Base-by-base conservation (phyloP, 176 grass and related monocot species). In the Themeda triandra region DNA sequence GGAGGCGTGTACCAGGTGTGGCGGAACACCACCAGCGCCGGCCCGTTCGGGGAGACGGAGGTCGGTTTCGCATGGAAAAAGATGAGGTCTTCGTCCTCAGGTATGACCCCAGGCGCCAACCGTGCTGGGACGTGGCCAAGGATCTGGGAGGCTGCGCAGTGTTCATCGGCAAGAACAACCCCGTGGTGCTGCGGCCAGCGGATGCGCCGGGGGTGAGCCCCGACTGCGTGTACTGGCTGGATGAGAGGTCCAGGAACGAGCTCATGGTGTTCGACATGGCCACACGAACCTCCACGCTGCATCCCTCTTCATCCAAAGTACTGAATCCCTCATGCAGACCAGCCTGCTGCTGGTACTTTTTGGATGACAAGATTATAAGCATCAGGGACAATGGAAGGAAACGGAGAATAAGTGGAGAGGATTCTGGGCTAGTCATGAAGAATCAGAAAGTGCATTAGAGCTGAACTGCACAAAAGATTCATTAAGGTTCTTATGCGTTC, bases 201-300 rank as follows among this genome's bases (percentile, higher is more conserved):
- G 51, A 77, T 6, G 51, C 32, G 32, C 2, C 54, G 0, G 54
- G 75, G 7, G 53, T 77, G 75, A 77, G 13, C 33, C 13, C 33
- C 13, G 60, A 77, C 54, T 62, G 75, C 13, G 33, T 77, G 75
- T 77, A 77, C 49, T 62, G 32, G 75, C 60, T 62, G 23, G n/a
- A 77, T 13, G 53, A 77, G 12, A 1, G 3, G 21, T 25, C 75
- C 6, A 77, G 75, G 32, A 10, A 6, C 9, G 4, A 37, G 2
- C 75, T 35, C 2, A 77, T 77, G 53, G 75, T 77, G 75, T 62
- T 77, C 32, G 75, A 62, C 53, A 77, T 62, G 53, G 23, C 75
- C 53, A 39, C 75, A 3, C 0, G 33, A 18, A 60, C 23, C 11
- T 60, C 75, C 3, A 40, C 23, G 6, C 53, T 29, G 4, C 70